Evolutionary conservation across 768 basidiomycete species (phyloP), one percentile per base, ranked within the genome.

Genomic region (Lactarius sanguifluus): DNA sequence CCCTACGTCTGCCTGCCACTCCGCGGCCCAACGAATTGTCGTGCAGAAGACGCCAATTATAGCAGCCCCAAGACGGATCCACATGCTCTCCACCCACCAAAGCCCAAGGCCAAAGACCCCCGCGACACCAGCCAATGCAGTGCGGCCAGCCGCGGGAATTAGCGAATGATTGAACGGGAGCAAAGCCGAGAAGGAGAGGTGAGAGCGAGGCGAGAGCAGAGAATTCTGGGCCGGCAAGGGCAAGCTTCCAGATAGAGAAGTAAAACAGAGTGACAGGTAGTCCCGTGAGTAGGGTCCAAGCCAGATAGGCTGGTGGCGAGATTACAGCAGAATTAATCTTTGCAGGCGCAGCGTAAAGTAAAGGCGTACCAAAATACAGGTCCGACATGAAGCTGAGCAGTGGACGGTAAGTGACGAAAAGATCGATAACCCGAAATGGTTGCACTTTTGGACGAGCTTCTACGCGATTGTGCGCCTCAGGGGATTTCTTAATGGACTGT

Each of bases 161-260:
- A 9, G 64, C 58, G 10, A 58, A 64, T 6, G 59, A 58, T 30
- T 36, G 58, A 10, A 79, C 85, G 66, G 69, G 86, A 82, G 69
- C 20, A 84, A 5, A 77, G 0, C 82, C 78, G 15, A 95, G 81
- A 16, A 92, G 72, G 6, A 82, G 68, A 0, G 92, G 91, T 0
- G 93, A 86, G 32, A 96, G 82, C 9, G 86, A 85, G 9, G 84
- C 82, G 10, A 95, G 78, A 3, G 93, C 77, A 0, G 92, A 84
- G 18, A 92, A 80, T 73, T 96, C 94, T 41, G 88, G 85, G 5
- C 94, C 94, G 13, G 90, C 86, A 36, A 96, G 81, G 32, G 90
- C 92, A 20, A 95, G 86, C 73, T 92, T 84, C 94, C 94, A 95
- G 23, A 96, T 86, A 30, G 91, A 94, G 78, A 93, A 96, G 77